phyloP scores from a whole-genome alignment of 768 basidiomycete genomes.

The Macrocybe gigantea region DNA sequence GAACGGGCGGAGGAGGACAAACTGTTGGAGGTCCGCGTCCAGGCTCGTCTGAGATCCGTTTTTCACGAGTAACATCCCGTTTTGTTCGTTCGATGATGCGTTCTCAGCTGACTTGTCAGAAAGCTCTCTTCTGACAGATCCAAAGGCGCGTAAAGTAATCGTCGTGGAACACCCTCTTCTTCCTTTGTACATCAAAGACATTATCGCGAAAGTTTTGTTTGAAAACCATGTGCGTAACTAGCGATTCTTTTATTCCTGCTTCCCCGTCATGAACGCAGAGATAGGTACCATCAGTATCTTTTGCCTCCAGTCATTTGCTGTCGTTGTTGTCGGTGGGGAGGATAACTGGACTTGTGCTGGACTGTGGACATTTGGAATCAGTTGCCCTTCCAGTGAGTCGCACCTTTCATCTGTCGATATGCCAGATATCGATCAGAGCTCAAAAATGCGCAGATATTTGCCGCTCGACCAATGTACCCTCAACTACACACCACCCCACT shows the following conservation, averaged over 20 bases:
- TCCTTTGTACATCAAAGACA: slow-evolving; percentile 83
- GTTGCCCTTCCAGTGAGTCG: slow-evolving; percentile 75
- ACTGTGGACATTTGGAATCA: slow-evolving; percentile 90
- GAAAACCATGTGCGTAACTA: slow-evolving; percentile 69
- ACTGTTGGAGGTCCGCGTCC: slow-evolving; percentile 63
- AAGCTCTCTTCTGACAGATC: slow-evolving; percentile 90
- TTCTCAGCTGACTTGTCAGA: slow-evolving; percentile 10
- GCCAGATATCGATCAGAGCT: neutral
- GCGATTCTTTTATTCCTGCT: neutral
- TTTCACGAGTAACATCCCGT: slow-evolving; percentile 70
- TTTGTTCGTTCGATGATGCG: neutral
- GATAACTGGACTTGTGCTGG: slow-evolving; percentile 90
- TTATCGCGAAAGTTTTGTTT: slow-evolving; percentile 80
- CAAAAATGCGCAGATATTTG: slow-evolving; percentile 64
- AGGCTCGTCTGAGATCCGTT: slow-evolving; percentile 65
- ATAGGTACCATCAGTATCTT: slow-evolving; percentile 92
- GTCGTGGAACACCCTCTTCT: slow-evolving; percentile 86
- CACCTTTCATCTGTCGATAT: neutral
- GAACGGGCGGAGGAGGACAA: slow-evolving; percentile 71
- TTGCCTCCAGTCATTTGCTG: slow-evolving; percentile 83
- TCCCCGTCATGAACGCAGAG: neutral
- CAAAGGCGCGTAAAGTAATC: slow-evolving; percentile 93
- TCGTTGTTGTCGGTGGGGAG: slow-evolving; percentile 81
- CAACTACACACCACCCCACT: slow-evolving; percentile 80
- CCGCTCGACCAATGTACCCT: slow-evolving; percentile 81